Evolutionary conservation across 306 rosid genomes (phyloP), one percentile per base, ranked within the genome.

Genomic region (Erythrophleum fordii): DNA sequence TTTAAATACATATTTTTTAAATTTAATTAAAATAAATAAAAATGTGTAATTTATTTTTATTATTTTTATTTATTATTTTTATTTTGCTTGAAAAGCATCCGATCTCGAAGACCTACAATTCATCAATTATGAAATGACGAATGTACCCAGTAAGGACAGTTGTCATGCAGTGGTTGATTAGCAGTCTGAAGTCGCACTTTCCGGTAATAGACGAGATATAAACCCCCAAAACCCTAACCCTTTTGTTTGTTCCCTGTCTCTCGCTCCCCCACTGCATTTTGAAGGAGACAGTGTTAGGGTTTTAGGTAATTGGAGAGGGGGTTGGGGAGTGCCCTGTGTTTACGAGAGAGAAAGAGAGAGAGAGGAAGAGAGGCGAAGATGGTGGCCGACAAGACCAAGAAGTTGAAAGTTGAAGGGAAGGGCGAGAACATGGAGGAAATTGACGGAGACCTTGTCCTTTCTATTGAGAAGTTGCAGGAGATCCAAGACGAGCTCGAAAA

Each of bases 401-500:
- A 86, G 84, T 77, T 82, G 52, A 94, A 90, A 90, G 79, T 80
- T 1, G 22, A 87, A 0, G 97, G 86, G 35, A 88, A 85, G 55
- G 61, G 73, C 20, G 91, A 92, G 39, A 79, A 82, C 77, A 69
- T 87, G 0, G 95, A 90, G 49, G 86, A 81, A 31, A 83, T 92
- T 72, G 92, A 92, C 20, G 95, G 80, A 73, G 87, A 94, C 77
- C 97, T 94, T 76, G 87, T 94, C 73, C 87, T 88, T 52, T 87
- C 93, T 76, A 87, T 92, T 75, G 97, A 94, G 83, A 94, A 92
- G 71, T 76, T 94, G 86, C 97, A 94, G 88, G 97, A 92, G 83
- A 87, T 91, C 82, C 98, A 92, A 81, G 98, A 94, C 73, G 93
- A 92, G 73, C 97, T 94, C 66, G 97, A 92, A 77, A 92, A 92